phyloP scores from a whole-genome alignment of 108 stramenopile species.

The Epipyxis sp. region DNA sequence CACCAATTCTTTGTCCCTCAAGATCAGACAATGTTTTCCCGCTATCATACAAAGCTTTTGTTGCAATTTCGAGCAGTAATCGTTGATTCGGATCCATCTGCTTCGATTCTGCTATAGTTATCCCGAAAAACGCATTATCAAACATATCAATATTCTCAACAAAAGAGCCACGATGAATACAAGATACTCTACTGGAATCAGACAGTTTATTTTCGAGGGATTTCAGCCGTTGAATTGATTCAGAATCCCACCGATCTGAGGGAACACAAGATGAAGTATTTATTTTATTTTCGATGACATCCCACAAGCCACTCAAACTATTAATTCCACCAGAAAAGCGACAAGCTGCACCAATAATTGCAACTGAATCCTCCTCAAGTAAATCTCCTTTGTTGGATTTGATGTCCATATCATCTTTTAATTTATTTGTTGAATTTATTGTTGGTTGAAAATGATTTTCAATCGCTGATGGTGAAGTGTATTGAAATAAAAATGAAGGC shows the following conservation, averaged over 20 bases:
- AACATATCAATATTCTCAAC: too few species aligned
- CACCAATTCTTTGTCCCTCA: constrained; percentile 6
- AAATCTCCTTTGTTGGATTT: too few species aligned
- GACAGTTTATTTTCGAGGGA: constrained; percentile 28
- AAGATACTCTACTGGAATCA: too few species aligned
- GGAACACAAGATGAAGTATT: neutral
- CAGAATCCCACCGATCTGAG: constrained; percentile 16
- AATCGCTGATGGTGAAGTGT: constrained; percentile 34
- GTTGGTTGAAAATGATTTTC: neutral
- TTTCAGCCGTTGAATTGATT: neutral
- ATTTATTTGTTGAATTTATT: too few species aligned
- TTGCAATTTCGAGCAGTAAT: constrained; percentile 52
- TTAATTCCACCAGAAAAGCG: constrained; percentile 51
- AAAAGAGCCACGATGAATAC: too few species aligned
- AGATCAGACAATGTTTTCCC: constrained; percentile 7
- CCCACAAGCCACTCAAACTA: constrained; percentile 48
- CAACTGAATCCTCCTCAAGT: constrained; percentile 23
- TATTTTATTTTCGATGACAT: constrained; percentile 24
- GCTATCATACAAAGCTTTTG: constrained; percentile 46
- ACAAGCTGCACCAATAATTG: constrained; percentile 49
- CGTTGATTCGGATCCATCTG: constrained; percentile 56
- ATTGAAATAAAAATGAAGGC: constrained; percentile 48
- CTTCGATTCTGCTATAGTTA: constrained; percentile 43
- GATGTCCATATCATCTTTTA: too few species aligned
- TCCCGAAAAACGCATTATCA: constrained; percentile 49